Evolutionary conservation across 139 green algal species (phyloP).

Genomic region (Nannochloris sp.): DNA sequence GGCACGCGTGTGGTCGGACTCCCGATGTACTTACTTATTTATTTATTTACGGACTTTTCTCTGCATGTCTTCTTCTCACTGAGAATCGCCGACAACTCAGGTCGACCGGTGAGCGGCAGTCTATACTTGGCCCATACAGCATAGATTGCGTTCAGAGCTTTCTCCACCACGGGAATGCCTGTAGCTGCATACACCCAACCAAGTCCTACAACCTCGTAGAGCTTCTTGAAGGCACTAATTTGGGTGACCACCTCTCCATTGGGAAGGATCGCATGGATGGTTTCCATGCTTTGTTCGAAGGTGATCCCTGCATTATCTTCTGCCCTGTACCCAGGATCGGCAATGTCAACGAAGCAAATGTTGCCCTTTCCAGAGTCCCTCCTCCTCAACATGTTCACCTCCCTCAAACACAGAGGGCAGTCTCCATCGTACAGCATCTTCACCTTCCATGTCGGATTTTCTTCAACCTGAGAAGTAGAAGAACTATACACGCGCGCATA

Average conservation of each 20-base stretch:
- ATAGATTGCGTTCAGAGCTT: conserved; percentile 66
- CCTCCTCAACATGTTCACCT: conserved; percentile 80
- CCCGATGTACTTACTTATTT: no score
- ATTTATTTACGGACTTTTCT: no score
- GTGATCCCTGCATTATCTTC: conserved; percentile 63
- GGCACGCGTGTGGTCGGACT: no score
- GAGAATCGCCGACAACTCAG: conserved; percentile 22
- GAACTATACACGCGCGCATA: no score
- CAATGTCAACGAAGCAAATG: conserved; percentile 92
- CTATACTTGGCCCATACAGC: conserved; percentile 74
- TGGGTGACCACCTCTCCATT: conserved; percentile 69
- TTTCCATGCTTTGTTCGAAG: conserved; percentile 74
- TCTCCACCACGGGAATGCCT: conserved; percentile 35
- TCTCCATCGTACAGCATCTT: conserved; percentile 73
- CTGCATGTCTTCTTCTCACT: not conserved
- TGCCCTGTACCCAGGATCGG: conserved; percentile 46
- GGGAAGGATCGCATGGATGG: conserved; percentile 79
- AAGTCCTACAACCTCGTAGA: conserved; percentile 87
- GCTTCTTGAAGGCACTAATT: conserved; percentile 64
- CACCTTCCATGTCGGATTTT: conserved; percentile 42
- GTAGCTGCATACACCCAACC: conserved; percentile 82
- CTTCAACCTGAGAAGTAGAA: no score
- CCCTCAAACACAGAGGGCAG: conserved; percentile 86
- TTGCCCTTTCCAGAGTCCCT: conserved; percentile 50
- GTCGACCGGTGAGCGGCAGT: conserved; percentile 59